Conservation (phyloP, 2,329 filamentous ascomycete species). For the Aspergillus sergii region DNA sequence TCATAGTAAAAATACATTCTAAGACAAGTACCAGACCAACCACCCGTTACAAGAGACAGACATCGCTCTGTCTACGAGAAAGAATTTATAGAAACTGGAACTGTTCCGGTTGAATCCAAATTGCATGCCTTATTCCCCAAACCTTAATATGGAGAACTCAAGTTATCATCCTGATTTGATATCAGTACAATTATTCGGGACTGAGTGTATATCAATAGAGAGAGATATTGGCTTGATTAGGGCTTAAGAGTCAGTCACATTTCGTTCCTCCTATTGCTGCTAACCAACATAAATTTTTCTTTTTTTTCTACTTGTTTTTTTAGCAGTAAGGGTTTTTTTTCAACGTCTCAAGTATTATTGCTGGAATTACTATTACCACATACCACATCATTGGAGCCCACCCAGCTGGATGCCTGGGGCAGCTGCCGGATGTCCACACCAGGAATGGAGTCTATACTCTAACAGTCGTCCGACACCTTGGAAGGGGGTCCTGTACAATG, state of each 20-base stretch:
- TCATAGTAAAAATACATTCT: not conserved
- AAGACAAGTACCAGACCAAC: not conserved
- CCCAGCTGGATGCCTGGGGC: not conserved
- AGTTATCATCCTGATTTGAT: not conserved
- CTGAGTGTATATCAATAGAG: not conserved
- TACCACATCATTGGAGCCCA: not conserved
- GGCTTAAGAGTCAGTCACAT: not conserved
- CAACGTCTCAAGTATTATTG: not conserved
- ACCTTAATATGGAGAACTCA: not conserved
- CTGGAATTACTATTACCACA: not conserved
- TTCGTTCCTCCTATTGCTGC: not conserved
- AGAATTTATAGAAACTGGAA: not conserved
- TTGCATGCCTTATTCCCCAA: not conserved
- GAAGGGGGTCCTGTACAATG: not conserved
- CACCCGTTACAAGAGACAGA: not conserved
- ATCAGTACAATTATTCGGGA: not conserved
- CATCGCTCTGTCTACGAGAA: not conserved
- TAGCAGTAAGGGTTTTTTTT: not conserved
- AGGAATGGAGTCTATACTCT: not conserved
- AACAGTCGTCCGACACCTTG: not conserved
- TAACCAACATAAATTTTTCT: too few relatives aligned
- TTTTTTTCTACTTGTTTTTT: not conserved
- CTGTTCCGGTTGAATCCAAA: not conserved
- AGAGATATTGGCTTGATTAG: not conserved
- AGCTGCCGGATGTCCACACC: not conserved